Evolutionary conservation across 768 basidiomycete species (phyloP).

Genomic region (Agrocybe praecox): DNA sequence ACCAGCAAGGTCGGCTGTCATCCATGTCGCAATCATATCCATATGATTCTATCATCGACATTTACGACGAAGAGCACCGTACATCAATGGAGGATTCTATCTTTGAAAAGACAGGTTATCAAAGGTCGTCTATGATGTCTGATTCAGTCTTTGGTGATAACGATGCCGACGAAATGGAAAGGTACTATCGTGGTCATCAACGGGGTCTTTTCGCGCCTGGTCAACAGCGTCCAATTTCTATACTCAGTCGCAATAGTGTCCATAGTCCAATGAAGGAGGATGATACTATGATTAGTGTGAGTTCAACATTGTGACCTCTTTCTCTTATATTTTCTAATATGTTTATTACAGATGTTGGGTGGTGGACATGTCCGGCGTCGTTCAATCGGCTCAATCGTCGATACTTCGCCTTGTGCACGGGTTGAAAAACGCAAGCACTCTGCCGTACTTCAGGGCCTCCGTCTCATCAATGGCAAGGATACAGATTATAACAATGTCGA

Average conservation of each 20-base stretch:
- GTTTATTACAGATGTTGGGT: constrained; percentile 66
- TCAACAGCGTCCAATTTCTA: constrained; percentile 67
- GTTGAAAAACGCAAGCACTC: constrained; percentile 65
- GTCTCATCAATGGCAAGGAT: constrained; percentile 27
- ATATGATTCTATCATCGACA: constrained; percentile 64
- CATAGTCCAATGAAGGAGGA: constrained; percentile 65
- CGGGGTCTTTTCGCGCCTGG: constrained; percentile 41
- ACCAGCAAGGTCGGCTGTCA: not conserved
- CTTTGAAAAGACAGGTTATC: constrained; percentile 63
- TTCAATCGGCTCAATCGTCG: constrained; percentile 66
- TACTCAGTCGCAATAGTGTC: constrained; percentile 25
- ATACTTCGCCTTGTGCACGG: constrained; percentile 70
- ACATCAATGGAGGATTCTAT: constrained; percentile 52
- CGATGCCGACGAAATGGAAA: constrained; percentile 17
- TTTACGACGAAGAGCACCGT: constrained; percentile 44
- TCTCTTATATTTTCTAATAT: constrained; percentile 3
- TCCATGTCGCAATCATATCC: not conserved
- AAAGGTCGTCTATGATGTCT: constrained; percentile 49
- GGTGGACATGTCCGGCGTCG: constrained; percentile 73
- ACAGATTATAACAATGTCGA: constrained; percentile 24
- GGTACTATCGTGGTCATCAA: constrained; percentile 24
- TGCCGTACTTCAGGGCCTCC: constrained; percentile 38
- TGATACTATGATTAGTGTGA: constrained; percentile 81
- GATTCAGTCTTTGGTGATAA: constrained; percentile 68
- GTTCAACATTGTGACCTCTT: constrained; percentile 22